Conservation (phyloP, 73 alveolate genomes). For the Paramecium biaurelia region DNA sequence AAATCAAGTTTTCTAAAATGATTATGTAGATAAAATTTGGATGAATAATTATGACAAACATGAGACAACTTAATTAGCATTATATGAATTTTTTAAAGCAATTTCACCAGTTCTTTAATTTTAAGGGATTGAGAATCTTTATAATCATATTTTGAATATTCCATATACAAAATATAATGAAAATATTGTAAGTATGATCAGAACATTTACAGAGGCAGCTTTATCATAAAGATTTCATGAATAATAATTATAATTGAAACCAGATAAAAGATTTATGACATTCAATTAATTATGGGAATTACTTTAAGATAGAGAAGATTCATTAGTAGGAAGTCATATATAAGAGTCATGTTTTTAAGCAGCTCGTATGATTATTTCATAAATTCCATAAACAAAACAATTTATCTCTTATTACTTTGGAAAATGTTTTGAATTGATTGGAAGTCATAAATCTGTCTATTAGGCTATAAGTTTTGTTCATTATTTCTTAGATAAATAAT, state of each 20-base stretch:
- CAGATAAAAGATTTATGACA: conserved; percentile 32
- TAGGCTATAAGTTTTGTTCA: conserved; percentile 42
- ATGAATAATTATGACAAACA: conserved; percentile 4
- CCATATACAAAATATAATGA: conserved; percentile 36
- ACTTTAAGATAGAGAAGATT: neutral
- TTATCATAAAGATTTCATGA: conserved; percentile 24
- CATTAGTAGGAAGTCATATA: neutral
- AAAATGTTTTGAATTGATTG: conserved; percentile 43
- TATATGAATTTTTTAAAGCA: conserved; percentile 41
- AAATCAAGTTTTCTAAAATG: neutral
- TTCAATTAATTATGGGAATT: conserved; percentile 37
- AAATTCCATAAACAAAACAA: neutral
- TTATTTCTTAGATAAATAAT: conserved; percentile 9
- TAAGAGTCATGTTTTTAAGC: conserved; percentile 24
- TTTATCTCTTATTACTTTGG: neutral
- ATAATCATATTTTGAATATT: neutral
- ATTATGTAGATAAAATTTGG: conserved; percentile 44
- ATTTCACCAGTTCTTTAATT: neutral
- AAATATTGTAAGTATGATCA: neutral
- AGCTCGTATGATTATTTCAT: neutral
- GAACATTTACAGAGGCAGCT: conserved; percentile 40
- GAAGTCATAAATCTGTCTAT: conserved; percentile 22
- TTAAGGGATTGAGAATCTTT: conserved; percentile 6
- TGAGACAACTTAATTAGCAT: conserved; percentile 54
- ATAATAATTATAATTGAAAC: neutral